phyloP scores from a whole-genome alignment of 371 early-diverging fungal genomes.

The Capillidium rhysosporum region DNA sequence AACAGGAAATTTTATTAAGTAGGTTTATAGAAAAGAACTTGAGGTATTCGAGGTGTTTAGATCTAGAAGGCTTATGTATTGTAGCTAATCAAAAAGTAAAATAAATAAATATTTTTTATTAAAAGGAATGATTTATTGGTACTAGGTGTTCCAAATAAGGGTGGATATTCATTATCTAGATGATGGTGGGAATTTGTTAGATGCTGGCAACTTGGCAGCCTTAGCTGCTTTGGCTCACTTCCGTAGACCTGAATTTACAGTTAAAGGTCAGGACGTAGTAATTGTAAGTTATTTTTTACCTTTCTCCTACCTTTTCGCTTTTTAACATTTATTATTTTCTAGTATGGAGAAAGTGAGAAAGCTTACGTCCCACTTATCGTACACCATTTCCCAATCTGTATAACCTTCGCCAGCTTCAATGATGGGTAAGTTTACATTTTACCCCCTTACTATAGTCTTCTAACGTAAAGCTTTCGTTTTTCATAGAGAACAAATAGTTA shows the following conservation, averaged over 20 bases:
- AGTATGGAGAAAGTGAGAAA: constrained; percentile 70
- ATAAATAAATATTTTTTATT: not conserved
- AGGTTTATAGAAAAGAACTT: constrained; percentile 77
- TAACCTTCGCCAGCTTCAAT: constrained; percentile 76
- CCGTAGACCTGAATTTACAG: constrained; percentile 80
- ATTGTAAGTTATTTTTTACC: constrained; percentile 31
- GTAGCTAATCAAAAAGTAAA: constrained; percentile 76
- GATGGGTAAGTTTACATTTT: constrained; percentile 33
- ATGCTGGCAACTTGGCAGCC: constrained; percentile 80
- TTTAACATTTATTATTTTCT: constrained; percentile 5
- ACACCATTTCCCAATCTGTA: constrained; percentile 84
- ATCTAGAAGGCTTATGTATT: constrained; percentile 91
- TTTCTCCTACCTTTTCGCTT: not conserved
- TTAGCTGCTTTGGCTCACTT: constrained; percentile 80
- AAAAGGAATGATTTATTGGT: not conserved
- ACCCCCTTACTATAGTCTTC: not conserved
- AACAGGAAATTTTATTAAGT: constrained; percentile 63
- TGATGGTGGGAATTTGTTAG: constrained; percentile 81
- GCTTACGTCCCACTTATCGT: constrained; percentile 82
- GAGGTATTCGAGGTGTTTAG: constrained; percentile 66
- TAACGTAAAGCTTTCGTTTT: not conserved
- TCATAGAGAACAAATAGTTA: constrained; percentile 40
- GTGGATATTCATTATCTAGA: constrained; percentile 82
- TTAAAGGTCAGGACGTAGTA: constrained; percentile 72
- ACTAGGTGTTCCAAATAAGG: constrained; percentile 74